These are phyloP conservation scores for Populus pruinosa DNA, from an alignment of 345 rosid species.

Conservation along the genomic window DNA sequence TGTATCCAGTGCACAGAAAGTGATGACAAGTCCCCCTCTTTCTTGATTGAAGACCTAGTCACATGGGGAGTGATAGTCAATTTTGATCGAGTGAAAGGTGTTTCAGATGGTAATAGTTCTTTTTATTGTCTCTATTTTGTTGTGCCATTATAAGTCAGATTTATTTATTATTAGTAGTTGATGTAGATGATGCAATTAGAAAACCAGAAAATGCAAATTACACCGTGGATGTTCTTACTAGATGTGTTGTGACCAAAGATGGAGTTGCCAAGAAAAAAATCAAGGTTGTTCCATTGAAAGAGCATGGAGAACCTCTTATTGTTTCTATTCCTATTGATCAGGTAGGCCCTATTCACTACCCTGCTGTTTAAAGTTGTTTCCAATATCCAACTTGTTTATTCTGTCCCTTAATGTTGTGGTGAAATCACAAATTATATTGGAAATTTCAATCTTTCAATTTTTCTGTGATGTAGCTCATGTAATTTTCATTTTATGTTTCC, in stretches of 20 bases:
- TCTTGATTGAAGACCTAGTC: slow-evolving; percentile 60
- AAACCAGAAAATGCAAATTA: slow-evolving; percentile 79
- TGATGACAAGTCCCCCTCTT: slow-evolving; percentile 55
- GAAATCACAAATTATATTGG: background rate
- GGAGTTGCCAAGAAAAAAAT: slow-evolving; percentile 58
- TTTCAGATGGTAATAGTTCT: slow-evolving; percentile 56
- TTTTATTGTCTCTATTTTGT: background rate
- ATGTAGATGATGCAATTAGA: slow-evolving; percentile 63
- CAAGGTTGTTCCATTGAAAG: slow-evolving; percentile 59
- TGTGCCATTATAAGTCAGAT: slow-evolving; percentile 6
- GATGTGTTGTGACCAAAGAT: slow-evolving; percentile 70
- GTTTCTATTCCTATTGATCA: slow-evolving; percentile 74
- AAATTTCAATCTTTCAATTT: background rate
- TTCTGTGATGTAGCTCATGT: background rate
- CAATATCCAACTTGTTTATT: background rate
- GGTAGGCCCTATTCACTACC: slow-evolving; percentile 30
- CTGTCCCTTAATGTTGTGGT: background rate
- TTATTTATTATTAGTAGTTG: background rate
- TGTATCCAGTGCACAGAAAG: slow-evolving; percentile 48
- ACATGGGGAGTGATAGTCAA: slow-evolving; percentile 88
- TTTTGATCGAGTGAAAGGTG: slow-evolving; percentile 60
- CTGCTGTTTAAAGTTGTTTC: background rate
- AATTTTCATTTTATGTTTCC: background rate
- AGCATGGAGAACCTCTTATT: slow-evolving; percentile 75
- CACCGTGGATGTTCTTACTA: slow-evolving; percentile 72